Conservation (phyloP, 768 basidiomycete species). For the Collybia nuda region DNA sequence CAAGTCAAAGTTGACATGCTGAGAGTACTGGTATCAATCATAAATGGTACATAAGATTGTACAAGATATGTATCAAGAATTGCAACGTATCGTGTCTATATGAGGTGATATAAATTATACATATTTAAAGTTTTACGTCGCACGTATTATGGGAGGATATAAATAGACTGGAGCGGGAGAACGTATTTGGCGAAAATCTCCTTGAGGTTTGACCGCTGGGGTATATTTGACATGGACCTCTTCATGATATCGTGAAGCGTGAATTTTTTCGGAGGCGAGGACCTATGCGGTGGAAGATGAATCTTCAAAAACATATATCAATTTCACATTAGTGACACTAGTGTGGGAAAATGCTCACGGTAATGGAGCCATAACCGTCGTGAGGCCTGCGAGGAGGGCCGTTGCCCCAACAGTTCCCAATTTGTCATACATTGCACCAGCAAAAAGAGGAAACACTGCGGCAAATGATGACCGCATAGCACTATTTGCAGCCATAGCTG, state of each 20-base stretch:
- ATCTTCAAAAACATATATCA: slow-evolving; percentile 25
- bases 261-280: slow-evolving; percentile 42
- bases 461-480: slow-evolving; percentile 62
- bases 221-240: not conserved
- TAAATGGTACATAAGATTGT: too few species aligned
- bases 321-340: not conserved
- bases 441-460: slow-evolving; percentile 61
- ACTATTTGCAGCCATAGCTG: slow-evolving; percentile 67
- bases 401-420: slow-evolving; percentile 73
- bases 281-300: slow-evolving; percentile 48
- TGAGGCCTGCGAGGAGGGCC: slow-evolving; percentile 66
- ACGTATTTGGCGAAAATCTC: not conserved
- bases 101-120: too few species aligned
- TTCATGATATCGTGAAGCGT: slow-evolving; percentile 29
- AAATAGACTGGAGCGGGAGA: not conserved
- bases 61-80: too few species aligned
- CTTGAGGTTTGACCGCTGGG: not conserved
- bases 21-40: too few species aligned
- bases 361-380: slow-evolving; percentile 58
- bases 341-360: slow-evolving; percentile 40
- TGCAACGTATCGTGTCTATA: too few species aligned
- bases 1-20: too few species aligned
- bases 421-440: slow-evolving; percentile 66
- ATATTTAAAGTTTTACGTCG: too few species aligned
- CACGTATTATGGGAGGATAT: not conserved